Conservation (phyloP, 371 early-diverging fungal species). For the Nematocida displodere region DNA sequence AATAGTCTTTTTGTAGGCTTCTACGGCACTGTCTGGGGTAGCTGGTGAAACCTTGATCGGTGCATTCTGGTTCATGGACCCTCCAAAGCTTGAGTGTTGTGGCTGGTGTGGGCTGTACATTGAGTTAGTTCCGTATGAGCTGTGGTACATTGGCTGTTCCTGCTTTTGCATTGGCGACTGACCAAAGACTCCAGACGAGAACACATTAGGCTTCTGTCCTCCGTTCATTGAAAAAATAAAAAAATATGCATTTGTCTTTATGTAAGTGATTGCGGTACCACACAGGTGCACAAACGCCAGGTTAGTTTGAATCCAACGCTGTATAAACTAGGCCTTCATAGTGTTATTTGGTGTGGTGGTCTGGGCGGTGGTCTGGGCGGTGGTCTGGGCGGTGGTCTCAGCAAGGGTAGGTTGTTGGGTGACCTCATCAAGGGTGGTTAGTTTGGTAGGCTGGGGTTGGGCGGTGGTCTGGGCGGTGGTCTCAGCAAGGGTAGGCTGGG, state of each 20-base stretch:
- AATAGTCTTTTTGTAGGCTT: neutral
- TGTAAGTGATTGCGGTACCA: too few relatives aligned
- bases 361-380: too few relatives aligned
- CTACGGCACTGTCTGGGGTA: conserved; percentile 8
- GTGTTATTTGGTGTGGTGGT: too few relatives aligned
- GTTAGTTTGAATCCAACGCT: too few relatives aligned
- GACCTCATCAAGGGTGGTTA: too few relatives aligned
- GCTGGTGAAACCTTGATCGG: conserved; percentile 19
- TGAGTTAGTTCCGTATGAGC: neutral
- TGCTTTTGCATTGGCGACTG: neutral
- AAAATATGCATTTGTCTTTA: neutral
- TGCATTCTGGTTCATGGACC: conserved; percentile 2
- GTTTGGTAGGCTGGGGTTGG: too few relatives aligned
- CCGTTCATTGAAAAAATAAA: conserved; percentile 18
- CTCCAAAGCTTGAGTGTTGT: neutral
- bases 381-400: too few relatives aligned
- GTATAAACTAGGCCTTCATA: too few relatives aligned
- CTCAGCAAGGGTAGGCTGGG: too few relatives aligned
- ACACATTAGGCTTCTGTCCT: conserved; percentile 4
- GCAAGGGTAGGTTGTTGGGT: too few relatives aligned
- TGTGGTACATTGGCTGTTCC: neutral
- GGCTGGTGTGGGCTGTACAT: conserved; percentile 17
- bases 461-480: too few relatives aligned
- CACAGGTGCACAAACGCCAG: too few relatives aligned
- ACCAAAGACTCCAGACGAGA: neutral